Percentiles rank a stretch among this genome's conserved stretches.
Conservation (phyloP, 345 rosid species). For the Conringia planisiliqua region DNA sequence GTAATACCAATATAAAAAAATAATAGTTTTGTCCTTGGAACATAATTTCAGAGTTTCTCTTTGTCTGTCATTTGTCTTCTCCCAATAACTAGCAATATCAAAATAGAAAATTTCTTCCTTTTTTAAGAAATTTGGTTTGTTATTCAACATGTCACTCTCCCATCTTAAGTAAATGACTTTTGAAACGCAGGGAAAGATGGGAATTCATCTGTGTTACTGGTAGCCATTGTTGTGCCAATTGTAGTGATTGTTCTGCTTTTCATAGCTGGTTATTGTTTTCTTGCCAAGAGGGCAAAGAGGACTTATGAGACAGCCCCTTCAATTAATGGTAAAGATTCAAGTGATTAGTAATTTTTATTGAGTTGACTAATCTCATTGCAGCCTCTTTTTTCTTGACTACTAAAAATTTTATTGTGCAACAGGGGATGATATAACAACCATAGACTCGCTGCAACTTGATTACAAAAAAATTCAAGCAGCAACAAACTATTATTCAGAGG, state of each 20-base stretch:
- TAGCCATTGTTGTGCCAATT: slow-evolving; percentile 38
- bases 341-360: neutral
- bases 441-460: neutral
- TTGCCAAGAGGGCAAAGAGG: neutral
- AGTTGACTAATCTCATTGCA: neutral
- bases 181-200: slow-evolving; percentile 30
- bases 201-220: slow-evolving; percentile 12
- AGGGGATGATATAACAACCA: slow-evolving; percentile 30
- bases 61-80: too few species aligned
- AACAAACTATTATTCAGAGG: too few species aligned
- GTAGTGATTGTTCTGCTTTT: slow-evolving; percentile 24
- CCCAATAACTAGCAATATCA: too few species aligned
- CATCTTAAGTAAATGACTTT: neutral
- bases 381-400: neutral
- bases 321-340: slow-evolving; percentile 31
- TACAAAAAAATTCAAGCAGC: neutral
- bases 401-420: neutral
- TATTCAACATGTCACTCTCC: too few species aligned
- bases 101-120: too few species aligned
- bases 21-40: too few species aligned
- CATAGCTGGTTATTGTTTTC: slow-evolving; percentile 26
- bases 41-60: too few species aligned
- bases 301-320: neutral
- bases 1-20: too few species aligned
- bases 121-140: too few species aligned